Evolutionary conservation across 23 red algal species (phyloP), one percentile per base, ranked within the genome.

Genomic region (Cyanidiococcus yangmingshanensis): DNA sequence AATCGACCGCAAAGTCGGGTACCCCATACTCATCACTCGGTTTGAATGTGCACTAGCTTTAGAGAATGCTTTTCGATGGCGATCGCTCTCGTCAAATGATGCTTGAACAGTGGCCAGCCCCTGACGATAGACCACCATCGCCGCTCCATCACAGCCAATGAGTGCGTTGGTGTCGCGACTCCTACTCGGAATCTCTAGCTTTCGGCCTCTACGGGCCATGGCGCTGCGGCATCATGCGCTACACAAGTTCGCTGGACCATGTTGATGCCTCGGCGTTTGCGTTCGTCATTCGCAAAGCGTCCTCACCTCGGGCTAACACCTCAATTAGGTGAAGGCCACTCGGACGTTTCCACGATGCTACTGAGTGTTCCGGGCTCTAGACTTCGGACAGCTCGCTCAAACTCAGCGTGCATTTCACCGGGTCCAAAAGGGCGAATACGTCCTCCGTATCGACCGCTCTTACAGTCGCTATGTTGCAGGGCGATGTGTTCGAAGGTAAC

Each of bases 361-460:
- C 83, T 87, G 37, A 95, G 75, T 57, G 84, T 77, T 51, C 85
- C 85, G 1, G 85, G 76, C 33, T 89, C 76, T 25, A 95, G 77
- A 39, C 37, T 79, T 37, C 85, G 87, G 24, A 85, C 83, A 33
- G 76, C 82, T 37, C 83, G 81, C 67, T 95, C 90, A 58, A 95
- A 95, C 0, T 85, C 80, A 37, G 81, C 80, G 41, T 89, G 85
- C 90, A 95, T 95, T 24, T 82, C 68, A 37, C 90, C 90, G 40
- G 76, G 90, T 18, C 58, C 76, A 75, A 95, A 95, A 21, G 74
- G 71, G 40, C 90, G 85, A 37, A 95, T 50, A 37, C 85, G 67
- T n/a, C 90, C 90, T 12, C 90, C 85, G 57, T 79, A 76, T 26
- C 75, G 40, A 0, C 85, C 85, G 1, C 82, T 86, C 32, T 82